These are phyloP conservation scores for Rachicladosporium sp. DNA, from an alignment of 2,329 filamentous ascomycete genomes.

Conservation along the genomic window DNA sequence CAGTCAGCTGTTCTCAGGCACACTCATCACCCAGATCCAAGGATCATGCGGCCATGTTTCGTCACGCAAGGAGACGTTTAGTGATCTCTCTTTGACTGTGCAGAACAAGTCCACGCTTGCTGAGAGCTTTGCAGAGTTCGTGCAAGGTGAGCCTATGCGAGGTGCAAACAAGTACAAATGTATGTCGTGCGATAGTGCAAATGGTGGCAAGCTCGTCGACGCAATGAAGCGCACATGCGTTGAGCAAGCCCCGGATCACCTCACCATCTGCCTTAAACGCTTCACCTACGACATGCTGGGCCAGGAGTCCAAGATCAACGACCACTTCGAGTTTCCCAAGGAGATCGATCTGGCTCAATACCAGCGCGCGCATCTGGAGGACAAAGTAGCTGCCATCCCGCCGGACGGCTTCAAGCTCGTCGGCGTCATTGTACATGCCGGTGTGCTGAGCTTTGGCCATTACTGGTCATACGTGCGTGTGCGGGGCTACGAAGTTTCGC, in stretches of 20 bases:
- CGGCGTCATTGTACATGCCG: conserved; percentile 86
- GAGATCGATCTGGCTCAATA: conserved; percentile 80
- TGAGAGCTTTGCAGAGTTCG: conserved; percentile 87
- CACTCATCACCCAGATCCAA: conserved; percentile 86
- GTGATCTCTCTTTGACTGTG: conserved; percentile 90
- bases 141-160: conserved; percentile 92
- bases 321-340: conserved; percentile 77
- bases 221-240: conserved; percentile 80
- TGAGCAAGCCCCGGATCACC: conserved; percentile 81
- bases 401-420: conserved; percentile 84
- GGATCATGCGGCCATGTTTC: conserved; percentile 92
- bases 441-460: conserved; percentile 85
- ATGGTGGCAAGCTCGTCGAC: conserved; percentile 52
- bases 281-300: conserved; percentile 70
- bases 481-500: conserved; percentile 39
- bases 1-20: conserved; percentile 77
- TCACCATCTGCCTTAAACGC: conserved; percentile 89
- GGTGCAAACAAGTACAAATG: conserved; percentile 98
- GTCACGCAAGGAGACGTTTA: conserved; percentile 79
- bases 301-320: conserved; percentile 84
- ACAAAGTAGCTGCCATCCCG: conserved; percentile 41
- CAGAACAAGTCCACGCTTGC: conserved; percentile 75
- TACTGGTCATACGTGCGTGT: conserved; percentile 95
- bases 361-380: conserved; percentile 70
- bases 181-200: conserved; percentile 63